Evolutionary conservation across 805 yeast species (phyloP).

Genomic region (Ogataea paraovalis): DNA sequence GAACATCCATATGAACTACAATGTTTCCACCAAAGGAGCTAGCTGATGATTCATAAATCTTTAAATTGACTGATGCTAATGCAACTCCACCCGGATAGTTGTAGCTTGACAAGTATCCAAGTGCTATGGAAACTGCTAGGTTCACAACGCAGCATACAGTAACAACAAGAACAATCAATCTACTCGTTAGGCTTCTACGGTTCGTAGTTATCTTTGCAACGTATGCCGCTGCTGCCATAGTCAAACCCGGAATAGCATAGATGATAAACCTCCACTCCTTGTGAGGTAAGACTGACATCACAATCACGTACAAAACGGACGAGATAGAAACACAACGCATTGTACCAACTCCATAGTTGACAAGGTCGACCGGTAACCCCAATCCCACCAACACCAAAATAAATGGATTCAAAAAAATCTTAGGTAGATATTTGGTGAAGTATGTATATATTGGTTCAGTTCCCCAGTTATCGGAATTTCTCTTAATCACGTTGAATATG

Average conservation of each 20-base stretch:
- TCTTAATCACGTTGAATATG: conserved; percentile 69
- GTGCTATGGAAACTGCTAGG: conserved; percentile 40
- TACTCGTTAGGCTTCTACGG: neutral
- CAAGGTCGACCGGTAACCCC: conserved; percentile 29
- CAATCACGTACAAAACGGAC: conserved; percentile 48
- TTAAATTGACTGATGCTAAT: conserved; percentile 44
- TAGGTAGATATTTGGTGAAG: conserved; percentile 50
- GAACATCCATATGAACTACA: conserved; percentile 69
- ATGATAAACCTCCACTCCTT: conserved; percentile 92
- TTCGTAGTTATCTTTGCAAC: conserved; percentile 12
- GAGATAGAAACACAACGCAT: conserved; percentile 48
- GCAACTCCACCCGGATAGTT: conserved; percentile 94
- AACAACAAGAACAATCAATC: conserved; percentile 26
- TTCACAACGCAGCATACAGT: conserved; percentile 31
- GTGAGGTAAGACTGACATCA: conserved; percentile 81
- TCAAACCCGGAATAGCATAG: conserved; percentile 68
- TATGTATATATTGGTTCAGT: conserved; percentile 70
- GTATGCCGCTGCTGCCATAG: conserved; percentile 53
- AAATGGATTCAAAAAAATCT: conserved; percentile 43
- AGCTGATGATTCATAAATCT: conserved; percentile 6
- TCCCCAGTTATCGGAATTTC: conserved; percentile 81
- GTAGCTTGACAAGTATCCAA: conserved; percentile 59
- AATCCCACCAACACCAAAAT: conserved; percentile 35
- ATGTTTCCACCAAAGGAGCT: conserved; percentile 11
- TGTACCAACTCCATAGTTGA: conserved; percentile 26